Base-by-base conservation (phyloP, 2,329 filamentous ascomycete genomes). In the Aspergillus tamarii region DNA sequence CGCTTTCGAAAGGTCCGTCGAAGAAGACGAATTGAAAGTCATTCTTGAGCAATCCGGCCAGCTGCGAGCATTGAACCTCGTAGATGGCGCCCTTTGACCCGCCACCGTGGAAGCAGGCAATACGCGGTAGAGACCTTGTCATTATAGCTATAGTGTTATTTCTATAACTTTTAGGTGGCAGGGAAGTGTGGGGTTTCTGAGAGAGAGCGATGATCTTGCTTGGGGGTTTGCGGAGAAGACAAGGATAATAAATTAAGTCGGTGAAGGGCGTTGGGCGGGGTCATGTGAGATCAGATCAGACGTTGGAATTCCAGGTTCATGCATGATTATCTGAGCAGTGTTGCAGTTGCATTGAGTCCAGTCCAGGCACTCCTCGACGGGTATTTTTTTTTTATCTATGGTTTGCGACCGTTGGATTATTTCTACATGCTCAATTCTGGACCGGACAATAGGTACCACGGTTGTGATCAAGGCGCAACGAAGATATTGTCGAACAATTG, bases 21-120 rank as follows among this genome's bases (percentile, higher is more conserved):
- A 71, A 71, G 61, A 64, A 71, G 12, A 70, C 66, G 23, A 71
- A 53, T 11, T 65, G 59, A 58, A 68, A 68, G 26, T 68, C 63
- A 4, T 60, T 26, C 2, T 63, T 32, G 21, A 71, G 67, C 14
- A 65, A 59, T 2, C 59, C 53, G 30, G 61, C 50, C 6, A 71
- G 65, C 39, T 67, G 66, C 1, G 61, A 32, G 55, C 68, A 70
- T 67, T 71, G 69, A 28, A 68, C 36, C 9, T 64, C 34, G 63
- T 64, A 70, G 61, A 71, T 67, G 12, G 62, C 19, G 48, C 61
- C 58, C 23, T 60, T 66, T 32, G 68, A 69, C 58, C 69, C 69
- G 30, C 66, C 64, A 56, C 69, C 69, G 64, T 71, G 69, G 60
- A 71, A 71, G 46, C 68, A 69, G 46, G 69, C 69, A 41, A 71